Evolutionary conservation across 805 yeast species (phyloP).

Genomic region (Metschnikowia borealis): DNA sequence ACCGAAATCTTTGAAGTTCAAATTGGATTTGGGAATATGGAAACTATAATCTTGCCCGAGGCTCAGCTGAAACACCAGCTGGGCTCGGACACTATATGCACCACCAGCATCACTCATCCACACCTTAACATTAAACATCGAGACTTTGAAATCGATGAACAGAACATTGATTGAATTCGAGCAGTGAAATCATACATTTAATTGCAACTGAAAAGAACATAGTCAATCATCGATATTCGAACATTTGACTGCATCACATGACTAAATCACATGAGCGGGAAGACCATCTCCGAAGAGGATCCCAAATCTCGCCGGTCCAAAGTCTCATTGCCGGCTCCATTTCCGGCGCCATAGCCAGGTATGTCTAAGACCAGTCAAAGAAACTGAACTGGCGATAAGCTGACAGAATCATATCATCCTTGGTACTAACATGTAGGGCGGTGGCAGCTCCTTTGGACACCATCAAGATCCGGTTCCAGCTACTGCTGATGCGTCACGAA

Average conservation of each 20-base stretch:
- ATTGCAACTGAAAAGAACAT: too few species aligned
- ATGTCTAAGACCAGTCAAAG: constrained; percentile 14
- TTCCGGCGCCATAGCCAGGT: constrained; percentile 38
- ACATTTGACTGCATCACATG: neutral
- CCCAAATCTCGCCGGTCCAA: constrained; percentile 47
- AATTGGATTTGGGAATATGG: too few species aligned
- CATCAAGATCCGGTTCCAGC: constrained; percentile 69
- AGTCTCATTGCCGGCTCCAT: constrained; percentile 65
- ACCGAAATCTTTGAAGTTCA: too few species aligned
- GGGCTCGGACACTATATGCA: too few species aligned
- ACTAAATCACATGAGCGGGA: constrained; percentile 14
- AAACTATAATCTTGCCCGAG: neutral
- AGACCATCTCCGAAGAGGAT: constrained; percentile 49
- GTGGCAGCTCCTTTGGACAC: constrained; percentile 77
- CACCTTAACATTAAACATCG: too few species aligned
- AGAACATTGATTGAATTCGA: too few species aligned
- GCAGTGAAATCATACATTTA: too few species aligned
- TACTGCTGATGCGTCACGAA: constrained; percentile 35
- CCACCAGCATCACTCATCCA: neutral
- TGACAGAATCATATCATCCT: neutral
- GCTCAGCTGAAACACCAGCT: neutral
- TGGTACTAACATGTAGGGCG: constrained; percentile 39
- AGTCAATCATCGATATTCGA: neutral
- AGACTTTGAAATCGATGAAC: too few species aligned
- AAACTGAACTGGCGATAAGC: too few species aligned